Base-by-base conservation (phyloP, 2,329 filamentous ascomycete genomes). In the Fusarium pseudocircinatum region DNA sequence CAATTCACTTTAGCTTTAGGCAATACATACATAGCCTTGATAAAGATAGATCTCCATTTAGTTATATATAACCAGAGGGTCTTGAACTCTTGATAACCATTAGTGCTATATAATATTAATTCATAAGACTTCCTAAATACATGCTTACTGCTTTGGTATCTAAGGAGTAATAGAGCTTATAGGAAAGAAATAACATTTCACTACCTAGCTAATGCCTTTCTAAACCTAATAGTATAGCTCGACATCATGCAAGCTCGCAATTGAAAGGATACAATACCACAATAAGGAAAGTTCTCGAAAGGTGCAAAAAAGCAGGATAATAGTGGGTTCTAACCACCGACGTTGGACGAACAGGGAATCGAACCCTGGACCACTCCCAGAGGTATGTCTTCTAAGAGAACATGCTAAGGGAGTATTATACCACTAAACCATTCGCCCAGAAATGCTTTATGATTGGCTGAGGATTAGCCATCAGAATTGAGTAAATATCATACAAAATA, bases 351-450 rank as follows among this genome's bases (percentile, higher is more conserved):
- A 72, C 70, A 72, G 69, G 69, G 69, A 72, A 72, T 72, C 69
- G 64, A 72, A 72, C 69, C 69, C 69, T 72, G 69, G 69, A 72
- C 69, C 69, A 73, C 70, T 72, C 70, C 65, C 67, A 70, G 44
- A 68, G 14, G 20, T n/a, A 9, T 49, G 18, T 28, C 20, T n/a
- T n/a, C n/a, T 40, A 16, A 8, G 39, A 32, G 46, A 59, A 58
- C 37, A 56, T 70, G 67, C 68, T 70, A 70, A 70, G 68, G 65
- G 70, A 72, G 65, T 73, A 73, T 72, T 73, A 72, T 72, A 70
- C 70, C 70, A 72, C 70, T 73, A 73, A 72, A 73, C 70, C 70
- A 72, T 44, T 66, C 70, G 65, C 60, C 70, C 69, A 15, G 28
- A 36, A 34, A 40, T 32, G 40, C 26, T 24, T 44, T 28, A 4